Conservation (phyloP, 73 alveolate species). For the Paramecium primaurelia region DNA sequence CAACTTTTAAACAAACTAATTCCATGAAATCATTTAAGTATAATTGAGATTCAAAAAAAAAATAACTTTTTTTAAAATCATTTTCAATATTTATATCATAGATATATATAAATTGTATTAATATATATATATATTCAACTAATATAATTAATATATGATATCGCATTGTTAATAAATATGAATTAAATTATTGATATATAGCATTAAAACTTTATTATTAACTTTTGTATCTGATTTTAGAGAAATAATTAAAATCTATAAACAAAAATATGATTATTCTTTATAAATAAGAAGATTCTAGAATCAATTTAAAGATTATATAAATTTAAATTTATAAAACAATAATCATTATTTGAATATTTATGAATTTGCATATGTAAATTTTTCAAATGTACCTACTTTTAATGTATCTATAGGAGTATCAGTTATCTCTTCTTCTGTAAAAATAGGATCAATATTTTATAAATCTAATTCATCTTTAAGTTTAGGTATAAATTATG, state of each 20-base stretch:
- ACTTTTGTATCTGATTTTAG: too few relatives aligned
- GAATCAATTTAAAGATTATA: not conserved
- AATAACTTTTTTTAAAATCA: not conserved
- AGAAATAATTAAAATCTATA: too few relatives aligned
- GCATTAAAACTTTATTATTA: too few relatives aligned
- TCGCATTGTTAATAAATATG: too few relatives aligned
- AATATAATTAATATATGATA: too few relatives aligned
- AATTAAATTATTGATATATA: too few relatives aligned
- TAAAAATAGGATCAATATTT: slow-evolving; percentile 47
- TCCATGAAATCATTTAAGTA: not conserved
- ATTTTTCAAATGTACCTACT: not conserved
- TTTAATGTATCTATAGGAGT: not conserved
- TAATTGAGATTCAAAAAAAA: too few relatives aligned
- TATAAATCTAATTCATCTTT: slow-evolving; percentile 46
- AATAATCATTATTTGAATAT: not conserved
- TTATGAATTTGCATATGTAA: not conserved
- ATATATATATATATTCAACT: too few relatives aligned
- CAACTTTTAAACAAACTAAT: not conserved
- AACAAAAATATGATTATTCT: not conserved
- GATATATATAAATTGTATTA: too few relatives aligned
- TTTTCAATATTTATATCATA: not conserved
- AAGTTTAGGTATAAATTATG: slow-evolving; percentile 53
- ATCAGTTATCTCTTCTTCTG: not conserved
- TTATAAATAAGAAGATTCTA: not conserved
- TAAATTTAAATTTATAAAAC: not conserved